Evolutionary conservation across 495 filamentous ascomycete genomes (phyloP), one percentile per base, ranked within the genome.

Genomic region (Lasiosphaeris hirsuta): DNA sequence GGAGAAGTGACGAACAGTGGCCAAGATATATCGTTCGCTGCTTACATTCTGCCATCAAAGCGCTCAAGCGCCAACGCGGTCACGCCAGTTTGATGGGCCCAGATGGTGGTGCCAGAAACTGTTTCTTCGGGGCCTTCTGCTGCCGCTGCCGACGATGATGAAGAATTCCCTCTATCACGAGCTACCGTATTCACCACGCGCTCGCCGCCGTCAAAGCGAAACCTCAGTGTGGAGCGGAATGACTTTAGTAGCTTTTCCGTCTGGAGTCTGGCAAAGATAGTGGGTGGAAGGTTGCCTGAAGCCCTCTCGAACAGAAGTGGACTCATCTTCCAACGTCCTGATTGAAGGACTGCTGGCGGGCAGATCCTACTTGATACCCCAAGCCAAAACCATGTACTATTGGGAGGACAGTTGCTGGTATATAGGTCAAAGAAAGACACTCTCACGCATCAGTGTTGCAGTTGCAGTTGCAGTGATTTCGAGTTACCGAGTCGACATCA

Each of bases 11-110:
- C 7, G 7, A 34, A 3, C 2, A 5, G 23, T 2, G 5, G 2
- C 23, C 23, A 30, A 30, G 23, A 30, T 5, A 5, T n/a, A 19
- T 6, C 40, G 10, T 8, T 15, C 8, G 15, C 13, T 41, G 73
- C 86, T 63, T 72, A 90, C 86, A 90, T 86, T 72, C 84, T 79
- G 11, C 88, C 87, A 42, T 92, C 89, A 62, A 91, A 87, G 17
- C 81, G 76, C 66, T 96, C 89, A 33, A 94, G 79, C 0, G 85
- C 83, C 36, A 95, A 72, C 43, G 86, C 82, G 55, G 86, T 92
- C 34, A 90, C 89, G 1, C 91, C 90, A 7, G 88, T 78, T 54
- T 81, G 79, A 72, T 95, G 90, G 0, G 90, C 88, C 65, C 79
- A 80, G 0, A 70, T 23, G 3, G 56, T 48, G 17, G 63, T 52